phyloP scores from a whole-genome alignment of 139 green algal genomes.

The Diplosphaera chodatii region DNA sequence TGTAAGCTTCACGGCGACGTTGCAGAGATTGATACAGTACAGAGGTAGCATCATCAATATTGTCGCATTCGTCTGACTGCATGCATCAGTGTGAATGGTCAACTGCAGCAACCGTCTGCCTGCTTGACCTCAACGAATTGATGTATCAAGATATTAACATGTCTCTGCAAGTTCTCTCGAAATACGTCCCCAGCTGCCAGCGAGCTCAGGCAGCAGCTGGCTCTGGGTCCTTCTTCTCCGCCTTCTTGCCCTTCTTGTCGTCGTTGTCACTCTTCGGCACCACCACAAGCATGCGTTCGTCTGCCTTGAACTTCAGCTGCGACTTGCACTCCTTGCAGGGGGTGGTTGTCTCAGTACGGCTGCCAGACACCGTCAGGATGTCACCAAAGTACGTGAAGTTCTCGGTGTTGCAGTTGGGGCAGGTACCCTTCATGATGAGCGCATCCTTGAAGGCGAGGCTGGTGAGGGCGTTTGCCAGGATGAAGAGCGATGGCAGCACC shows the following conservation, averaged over 20 bases:
- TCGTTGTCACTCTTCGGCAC: slow-evolving; percentile 4
- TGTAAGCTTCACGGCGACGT: too few relatives aligned
- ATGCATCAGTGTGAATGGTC: too few relatives aligned
- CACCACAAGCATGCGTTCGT: slow-evolving; percentile 38
- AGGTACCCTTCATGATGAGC: slow-evolving; percentile 71
- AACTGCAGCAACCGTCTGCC: too few relatives aligned
- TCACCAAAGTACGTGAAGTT: slow-evolving; percentile 82
- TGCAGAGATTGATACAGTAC: too few relatives aligned
- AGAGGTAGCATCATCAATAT: too few relatives aligned
- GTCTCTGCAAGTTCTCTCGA: too few relatives aligned
- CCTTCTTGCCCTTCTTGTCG: slow-evolving; percentile 3
- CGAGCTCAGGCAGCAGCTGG: not conserved
- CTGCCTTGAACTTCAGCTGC: slow-evolving; percentile 59
- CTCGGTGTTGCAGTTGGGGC: slow-evolving; percentile 70
- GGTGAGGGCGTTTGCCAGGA: slow-evolving; percentile 71
- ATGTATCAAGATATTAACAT: too few relatives aligned
- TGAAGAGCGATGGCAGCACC: slow-evolving; percentile 69
- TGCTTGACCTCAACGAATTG: too few relatives aligned
- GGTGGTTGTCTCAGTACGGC: slow-evolving; percentile 50
- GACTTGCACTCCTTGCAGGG: slow-evolving; percentile 68
- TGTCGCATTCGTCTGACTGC: too few relatives aligned
- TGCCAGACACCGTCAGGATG: slow-evolving; percentile 71
- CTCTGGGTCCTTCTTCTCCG: not conserved
- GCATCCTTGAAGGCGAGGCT: slow-evolving; percentile 75
- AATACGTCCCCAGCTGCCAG: not conserved